Percentiles rank a stretch among this genome's conserved stretches.
Conservation (phyloP, 768 basidiomycete genomes). For the Trametes cubensis region DNA sequence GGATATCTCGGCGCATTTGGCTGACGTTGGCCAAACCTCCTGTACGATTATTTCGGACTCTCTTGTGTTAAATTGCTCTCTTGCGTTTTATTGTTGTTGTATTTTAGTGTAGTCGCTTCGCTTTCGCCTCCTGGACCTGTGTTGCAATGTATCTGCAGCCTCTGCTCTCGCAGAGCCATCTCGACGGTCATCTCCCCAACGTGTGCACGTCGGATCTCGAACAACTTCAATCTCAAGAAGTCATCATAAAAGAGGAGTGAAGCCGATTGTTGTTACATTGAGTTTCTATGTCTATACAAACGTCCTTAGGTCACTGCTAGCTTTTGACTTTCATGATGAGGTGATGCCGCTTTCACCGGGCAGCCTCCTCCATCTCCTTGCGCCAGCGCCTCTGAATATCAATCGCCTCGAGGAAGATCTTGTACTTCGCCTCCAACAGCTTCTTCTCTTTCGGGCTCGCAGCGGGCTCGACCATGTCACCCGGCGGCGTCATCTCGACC, state of each 20-base stretch:
- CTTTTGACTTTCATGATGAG: not conserved
- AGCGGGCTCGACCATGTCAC: constrained; percentile 66
- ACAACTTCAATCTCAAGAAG: not conserved
- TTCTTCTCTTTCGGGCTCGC: constrained; percentile 66
- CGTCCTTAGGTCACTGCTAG: not conserved
- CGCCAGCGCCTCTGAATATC: constrained; percentile 91
- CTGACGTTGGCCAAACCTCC: not conserved
- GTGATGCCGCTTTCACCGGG: constrained; percentile 5
- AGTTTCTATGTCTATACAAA: constrained; percentile 9
- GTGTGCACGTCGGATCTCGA: not conserved
- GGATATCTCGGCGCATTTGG: not conserved
- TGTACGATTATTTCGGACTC: not conserved
- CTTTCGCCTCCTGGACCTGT: not conserved
- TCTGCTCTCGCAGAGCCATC: not conserved
- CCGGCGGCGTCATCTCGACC: constrained; percentile 92
- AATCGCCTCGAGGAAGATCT: constrained; percentile 86
- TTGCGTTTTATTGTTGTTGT: not conserved
- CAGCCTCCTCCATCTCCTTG: constrained; percentile 68
- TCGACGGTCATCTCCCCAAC: not conserved
- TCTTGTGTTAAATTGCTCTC: not conserved
- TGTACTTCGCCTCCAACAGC: constrained; percentile 89
- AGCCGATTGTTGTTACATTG: not conserved
- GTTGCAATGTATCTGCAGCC: constrained; percentile 1
- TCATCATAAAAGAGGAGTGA: not conserved
- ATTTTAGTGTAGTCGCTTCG: not conserved